Evolutionary conservation across 306 rosid species (phyloP).

Genomic region (Rubus parviflorus): DNA sequence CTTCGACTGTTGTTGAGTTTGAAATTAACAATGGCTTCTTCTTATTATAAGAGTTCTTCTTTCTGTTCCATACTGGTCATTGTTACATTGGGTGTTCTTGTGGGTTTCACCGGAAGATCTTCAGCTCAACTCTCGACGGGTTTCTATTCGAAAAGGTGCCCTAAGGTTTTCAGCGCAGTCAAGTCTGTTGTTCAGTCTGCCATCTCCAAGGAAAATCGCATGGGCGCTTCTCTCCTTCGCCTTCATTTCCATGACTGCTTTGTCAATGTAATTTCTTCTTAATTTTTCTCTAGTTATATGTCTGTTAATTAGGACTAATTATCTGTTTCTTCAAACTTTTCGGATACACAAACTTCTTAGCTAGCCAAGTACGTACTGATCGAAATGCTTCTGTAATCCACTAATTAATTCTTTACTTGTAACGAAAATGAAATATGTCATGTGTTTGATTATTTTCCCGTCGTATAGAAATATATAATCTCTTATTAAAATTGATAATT

Average conservation of each 20-base stretch:
- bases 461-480: background rate
- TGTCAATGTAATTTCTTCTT: slow-evolving; percentile 49
- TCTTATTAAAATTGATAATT: too few relatives aligned
- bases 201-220: slow-evolving; percentile 54
- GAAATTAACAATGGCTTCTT: slow-evolving; percentile 14
- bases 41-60: background rate
- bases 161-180: slow-evolving; percentile 41
- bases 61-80: background rate
- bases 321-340: background rate
- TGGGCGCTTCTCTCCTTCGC: slow-evolving; percentile 82
- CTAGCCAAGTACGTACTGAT: background rate
- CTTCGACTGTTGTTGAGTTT: background rate
- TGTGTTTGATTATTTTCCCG: background rate
- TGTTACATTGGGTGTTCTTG: slow-evolving; percentile 22
- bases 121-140: slow-evolving; percentile 48
- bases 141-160: slow-evolving; percentile 62
- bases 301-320: background rate
- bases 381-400: background rate
- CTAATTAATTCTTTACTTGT: background rate
- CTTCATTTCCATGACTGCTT: slow-evolving; percentile 85
- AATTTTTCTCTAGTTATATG: background rate
- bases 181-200: slow-evolving; percentile 52
- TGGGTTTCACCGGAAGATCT: slow-evolving; percentile 32
- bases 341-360: background rate
- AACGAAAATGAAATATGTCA: background rate